phyloP scores from a whole-genome alignment of 108 stramenopile species.

The Aurantiochytrium sp. region DNA sequence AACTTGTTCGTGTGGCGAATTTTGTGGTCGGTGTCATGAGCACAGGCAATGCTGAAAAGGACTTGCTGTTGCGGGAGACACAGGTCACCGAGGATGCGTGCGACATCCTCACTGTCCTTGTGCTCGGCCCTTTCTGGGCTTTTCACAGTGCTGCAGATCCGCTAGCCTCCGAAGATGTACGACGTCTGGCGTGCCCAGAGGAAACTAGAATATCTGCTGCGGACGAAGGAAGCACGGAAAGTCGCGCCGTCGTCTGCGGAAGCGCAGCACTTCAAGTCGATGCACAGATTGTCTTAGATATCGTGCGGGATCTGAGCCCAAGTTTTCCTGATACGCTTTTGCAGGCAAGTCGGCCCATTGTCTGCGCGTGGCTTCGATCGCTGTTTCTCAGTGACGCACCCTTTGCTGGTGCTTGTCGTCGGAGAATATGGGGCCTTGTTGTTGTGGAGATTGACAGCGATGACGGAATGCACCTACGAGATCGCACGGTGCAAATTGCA shows the following conservation, averaged over 20 bases:
- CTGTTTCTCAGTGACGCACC: not conserved
- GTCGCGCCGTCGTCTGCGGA: not conserved
- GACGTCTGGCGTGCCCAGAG: too few species aligned
- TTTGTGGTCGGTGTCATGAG: too few species aligned
- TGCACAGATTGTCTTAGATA: not conserved
- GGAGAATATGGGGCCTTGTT: not conserved
- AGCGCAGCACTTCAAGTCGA: not conserved
- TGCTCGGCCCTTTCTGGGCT: too few species aligned
- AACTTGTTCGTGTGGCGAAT: too few species aligned
- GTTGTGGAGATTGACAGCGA: not conserved
- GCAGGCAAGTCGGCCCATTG: not conserved
- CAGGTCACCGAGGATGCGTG: too few species aligned
- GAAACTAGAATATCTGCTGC: too few species aligned
- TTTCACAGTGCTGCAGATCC: too few species aligned
- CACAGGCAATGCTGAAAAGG: too few species aligned
- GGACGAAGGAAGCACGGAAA: too few species aligned
- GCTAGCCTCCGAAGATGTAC: too few species aligned
- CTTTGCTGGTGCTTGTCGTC: not conserved
- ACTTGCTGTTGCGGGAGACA: too few species aligned
- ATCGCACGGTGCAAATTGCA: not conserved
- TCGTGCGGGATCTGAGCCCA: not conserved
- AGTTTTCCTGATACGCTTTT: not conserved
- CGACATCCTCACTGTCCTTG: too few species aligned
- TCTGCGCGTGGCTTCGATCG: not conserved
- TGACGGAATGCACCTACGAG: not conserved